Evolutionary conservation across 306 rosid species (phyloP), one percentile per base, ranked within the genome.

Genomic region (Prunus dulcis): DNA sequence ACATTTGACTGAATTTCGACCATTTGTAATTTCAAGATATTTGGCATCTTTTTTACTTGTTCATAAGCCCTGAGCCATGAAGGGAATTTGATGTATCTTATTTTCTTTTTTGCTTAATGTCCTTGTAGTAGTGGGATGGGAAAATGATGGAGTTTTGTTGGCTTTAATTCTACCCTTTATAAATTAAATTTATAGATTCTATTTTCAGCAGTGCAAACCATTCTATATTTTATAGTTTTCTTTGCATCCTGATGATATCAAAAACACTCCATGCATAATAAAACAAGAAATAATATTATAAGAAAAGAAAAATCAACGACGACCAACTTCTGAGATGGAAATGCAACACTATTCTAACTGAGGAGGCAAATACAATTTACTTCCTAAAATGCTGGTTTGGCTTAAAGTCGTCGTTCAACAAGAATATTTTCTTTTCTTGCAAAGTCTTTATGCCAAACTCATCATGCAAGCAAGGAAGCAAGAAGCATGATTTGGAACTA

Each of bases 391-490:
- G 12, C 12, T 18, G 32, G 72, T 27, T 77, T 17, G 47, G 32
- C 34, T 46, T 57, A 18, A 56, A 58, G 67, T 28, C 0, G 11
- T 1, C 43, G 1, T 23, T 20, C 23, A 73, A 53, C 67, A 23
- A n/a, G 82, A 50, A 22, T 64, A 27, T 58, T 75, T 53, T 58
- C 51, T 32, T 57, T 69, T 75, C 73, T 81, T 56, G 60, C 57
- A 46, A 58, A 62, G 79, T 28, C 56, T 22, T 68, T 64, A 63
- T 72, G 19, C 77, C 74, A 32, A 32, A 34, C 84, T 25, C 78
- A 6, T 43, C n/a, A 12, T 9, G 56, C 77, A 84, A 80, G 87
- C 51, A 67, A 80, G 70, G 87, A 76, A 84, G 70, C 80, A 22
- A 52, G 43, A 51, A 60, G 43, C 9, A 7, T 14, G 30, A 27